Conservation (phyloP, 1,139 yeast genomes). For the Candida pseudocylindracea region DNA sequence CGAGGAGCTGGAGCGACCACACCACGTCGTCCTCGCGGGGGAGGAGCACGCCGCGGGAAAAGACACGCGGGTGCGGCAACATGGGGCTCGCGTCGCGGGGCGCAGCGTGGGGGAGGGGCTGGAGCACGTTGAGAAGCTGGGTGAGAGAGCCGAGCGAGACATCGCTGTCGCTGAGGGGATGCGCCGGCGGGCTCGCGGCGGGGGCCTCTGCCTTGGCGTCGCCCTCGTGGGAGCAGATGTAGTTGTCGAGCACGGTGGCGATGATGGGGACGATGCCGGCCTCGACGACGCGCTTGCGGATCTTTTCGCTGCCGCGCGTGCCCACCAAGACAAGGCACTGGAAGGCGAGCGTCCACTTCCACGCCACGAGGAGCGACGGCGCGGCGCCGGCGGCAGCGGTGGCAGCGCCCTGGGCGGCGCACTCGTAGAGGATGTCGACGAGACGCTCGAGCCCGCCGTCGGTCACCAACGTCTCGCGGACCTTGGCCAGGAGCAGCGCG, state of each 20-base stretch:
- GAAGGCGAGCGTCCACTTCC: conserved; percentile 94
- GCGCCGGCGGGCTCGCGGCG: conserved; percentile 1
- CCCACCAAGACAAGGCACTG: conserved; percentile 84
- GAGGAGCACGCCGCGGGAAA: conserved; percentile 52
- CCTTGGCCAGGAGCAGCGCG: conserved; percentile 71
- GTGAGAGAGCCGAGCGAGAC: conserved; percentile 10
- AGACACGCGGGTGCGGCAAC: too few relatives aligned
- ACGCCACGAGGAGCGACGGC: conserved; percentile 41
- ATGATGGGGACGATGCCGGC: conserved; percentile 84
- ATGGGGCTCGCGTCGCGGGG: conserved; percentile 49
- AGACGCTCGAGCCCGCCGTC: conserved; percentile 90
- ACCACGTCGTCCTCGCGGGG: conserved; percentile 87
- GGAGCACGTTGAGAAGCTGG: conserved; percentile 13
- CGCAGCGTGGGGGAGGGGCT: conserved; percentile 9
- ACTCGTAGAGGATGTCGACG: conserved; percentile 68
- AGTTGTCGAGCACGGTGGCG: conserved; percentile 82
- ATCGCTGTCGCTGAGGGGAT: too few relatives aligned
- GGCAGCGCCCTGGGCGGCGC: conserved; percentile 18
- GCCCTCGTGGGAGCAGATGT: conserved; percentile 23
- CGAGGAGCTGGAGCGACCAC: conserved; percentile 81
- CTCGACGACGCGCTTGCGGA: conserved; percentile 67
- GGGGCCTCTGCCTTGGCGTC: conserved; percentile 15
- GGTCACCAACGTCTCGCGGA: conserved; percentile 65
- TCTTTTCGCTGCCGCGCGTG: conserved; percentile 76
- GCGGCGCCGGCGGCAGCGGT: conserved; percentile 15